Base-by-base conservation (phyloP, 1,284 basidiomycete species). In the Xerocomus minutiporus region DNA sequence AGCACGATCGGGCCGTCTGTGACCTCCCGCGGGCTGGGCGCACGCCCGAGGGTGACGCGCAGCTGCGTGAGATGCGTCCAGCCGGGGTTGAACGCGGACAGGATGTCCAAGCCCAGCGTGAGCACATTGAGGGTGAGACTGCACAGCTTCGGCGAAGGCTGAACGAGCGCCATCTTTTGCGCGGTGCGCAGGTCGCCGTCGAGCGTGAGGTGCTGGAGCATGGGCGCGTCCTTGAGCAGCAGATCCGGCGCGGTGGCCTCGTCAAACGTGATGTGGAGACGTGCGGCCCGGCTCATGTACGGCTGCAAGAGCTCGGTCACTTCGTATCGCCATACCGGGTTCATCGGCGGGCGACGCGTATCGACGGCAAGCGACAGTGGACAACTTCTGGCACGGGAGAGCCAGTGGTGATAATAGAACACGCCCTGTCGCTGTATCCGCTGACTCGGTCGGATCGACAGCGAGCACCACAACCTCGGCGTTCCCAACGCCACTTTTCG, bases 271-370 rank as follows among this genome's bases (percentile, higher is more conserved):
- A 60, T 20, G 7, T 50, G 38, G 26, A 60, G 59, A 15, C 46
- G 47, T 12, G 31, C 12, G 20, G 49, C 48, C 9, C 57, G 59
- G 32, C 50, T 43, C 5, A 48, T 61, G 28, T 60, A 62, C 1
- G 61, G 61, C 23, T 60, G 61, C 13, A 64, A 32, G 12, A 61
- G 56, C 26, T 60, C 59, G 4, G 57, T 63, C n/a, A 63, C 59
- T 31, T 61, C 61, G 6, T 59, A 57, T 35, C 50, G 54, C 61
- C 61, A 64, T 29, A 64, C 50, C 3, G 57, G 59, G 40, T 62
- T 62, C 8, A 20, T 17, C 20, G 50, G 48, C 15, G 50, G 48
- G 11, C 50, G 61, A 26, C 59, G 53, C 2, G 57, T 57, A 23
- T 61, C 61, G 5, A 61, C 49, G 26, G 60, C 62, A 7, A 61